phyloP scores from a whole-genome alignment of 1,284 basidiomycete genomes.

The Anthracocystis setariae region DNA sequence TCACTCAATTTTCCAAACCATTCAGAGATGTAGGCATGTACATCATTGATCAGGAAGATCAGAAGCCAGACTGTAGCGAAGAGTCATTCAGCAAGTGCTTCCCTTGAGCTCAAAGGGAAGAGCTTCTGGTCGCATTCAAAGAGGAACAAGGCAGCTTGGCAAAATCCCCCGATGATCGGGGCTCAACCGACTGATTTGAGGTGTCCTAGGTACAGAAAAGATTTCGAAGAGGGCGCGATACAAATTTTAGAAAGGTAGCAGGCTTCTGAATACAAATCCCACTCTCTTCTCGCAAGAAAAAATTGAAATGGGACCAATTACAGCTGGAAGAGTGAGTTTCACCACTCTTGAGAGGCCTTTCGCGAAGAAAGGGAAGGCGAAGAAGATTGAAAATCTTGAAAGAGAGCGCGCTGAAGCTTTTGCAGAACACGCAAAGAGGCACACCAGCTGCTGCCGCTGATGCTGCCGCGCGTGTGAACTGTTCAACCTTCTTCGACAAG shows the following conservation, averaged over 20 bases:
- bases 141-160: too few relatives aligned
- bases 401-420: constrained; percentile 11
- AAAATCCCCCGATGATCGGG: too few relatives aligned
- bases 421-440: background rate
- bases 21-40: too few relatives aligned
- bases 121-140: too few relatives aligned
- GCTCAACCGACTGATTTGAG: too few relatives aligned
- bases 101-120: too few relatives aligned
- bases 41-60: too few relatives aligned
- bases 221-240: background rate
- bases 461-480: constrained; percentile 7
- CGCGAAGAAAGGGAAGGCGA: constrained; percentile 19
- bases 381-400: constrained; percentile 15
- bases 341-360: background rate
- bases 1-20: too few relatives aligned
- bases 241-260: constrained; percentile 6
- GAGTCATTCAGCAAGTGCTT: too few relatives aligned
- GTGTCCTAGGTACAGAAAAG: too few relatives aligned
- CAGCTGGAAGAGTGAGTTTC: background rate
- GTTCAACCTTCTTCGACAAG: constrained; percentile 12
- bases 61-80: too few relatives aligned
- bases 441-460: background rate
- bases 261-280: constrained; percentile 10
- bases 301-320: background rate
- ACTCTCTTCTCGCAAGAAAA: background rate